These are phyloP conservation scores for Eucalyptus paniculata DNA, from an alignment of 345 rosid genomes.

Conservation along the genomic window DNA sequence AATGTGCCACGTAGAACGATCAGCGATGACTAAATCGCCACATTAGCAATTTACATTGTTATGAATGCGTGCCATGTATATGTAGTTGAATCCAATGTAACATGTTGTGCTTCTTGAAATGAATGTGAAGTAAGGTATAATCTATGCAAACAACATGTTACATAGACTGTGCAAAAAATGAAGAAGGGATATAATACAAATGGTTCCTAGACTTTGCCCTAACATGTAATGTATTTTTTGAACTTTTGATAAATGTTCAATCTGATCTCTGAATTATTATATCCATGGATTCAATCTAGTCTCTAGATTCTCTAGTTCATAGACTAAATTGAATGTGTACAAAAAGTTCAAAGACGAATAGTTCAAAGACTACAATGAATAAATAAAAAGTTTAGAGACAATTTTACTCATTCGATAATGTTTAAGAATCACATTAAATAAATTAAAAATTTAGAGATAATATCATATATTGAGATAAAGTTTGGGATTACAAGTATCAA, in stretches of 20 bases:
- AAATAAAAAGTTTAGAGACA: too few species aligned
- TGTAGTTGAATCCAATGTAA: not conserved
- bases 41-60: not conserved
- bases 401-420: too few species aligned
- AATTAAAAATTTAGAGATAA: too few species aligned
- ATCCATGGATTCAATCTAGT: too few species aligned
- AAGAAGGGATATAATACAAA: not conserved
- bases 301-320: too few species aligned
- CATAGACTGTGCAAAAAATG: not conserved
- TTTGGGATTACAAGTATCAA: fast-evolving
- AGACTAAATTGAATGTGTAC: too few species aligned
- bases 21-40: fast-evolving
- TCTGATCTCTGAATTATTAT: too few species aligned
- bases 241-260: too few species aligned
- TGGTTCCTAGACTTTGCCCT: fast-evolving
- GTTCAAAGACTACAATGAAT: too few species aligned
- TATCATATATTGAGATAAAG: not conserved
- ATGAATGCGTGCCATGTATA: not conserved
- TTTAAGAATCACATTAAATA: too few species aligned
- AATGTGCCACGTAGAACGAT: fast-evolving
- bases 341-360: too few species aligned
- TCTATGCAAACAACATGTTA: not conserved
- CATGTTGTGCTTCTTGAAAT: not conserved
- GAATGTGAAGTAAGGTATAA: not conserved
- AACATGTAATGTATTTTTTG: fast-evolving